Percentiles rank a stretch among this genome's conserved stretches.
These are phyloP conservation scores for Tillandsia leiboldiana DNA, from an alignment of 176 grass and related monocot species.

Conservation along the genomic window DNA sequence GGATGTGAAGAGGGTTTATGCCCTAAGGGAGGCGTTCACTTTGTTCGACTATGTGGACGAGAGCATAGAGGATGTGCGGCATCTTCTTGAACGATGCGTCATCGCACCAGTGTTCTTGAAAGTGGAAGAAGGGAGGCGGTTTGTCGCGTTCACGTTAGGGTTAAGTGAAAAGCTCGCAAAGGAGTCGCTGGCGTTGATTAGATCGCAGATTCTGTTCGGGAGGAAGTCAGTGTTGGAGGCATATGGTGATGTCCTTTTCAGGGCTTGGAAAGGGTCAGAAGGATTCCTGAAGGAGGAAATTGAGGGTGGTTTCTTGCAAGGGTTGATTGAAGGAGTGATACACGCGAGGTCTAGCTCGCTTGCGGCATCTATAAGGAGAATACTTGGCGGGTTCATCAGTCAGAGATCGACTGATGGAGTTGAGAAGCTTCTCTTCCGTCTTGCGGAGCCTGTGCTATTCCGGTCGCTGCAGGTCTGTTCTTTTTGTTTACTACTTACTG, in stretches of 20 bases:
- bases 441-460: slow-evolving; percentile 79
- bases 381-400: slow-evolving; percentile 50
- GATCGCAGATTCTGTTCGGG: slow-evolving; percentile 53
- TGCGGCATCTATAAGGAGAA: slow-evolving; percentile 45
- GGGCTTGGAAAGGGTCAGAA: slow-evolving; percentile 55
- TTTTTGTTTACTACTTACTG: slow-evolving; percentile 13
- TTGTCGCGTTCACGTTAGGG: slow-evolving; percentile 53
- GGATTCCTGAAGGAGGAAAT: slow-evolving; percentile 44
- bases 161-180: slow-evolving; percentile 50
- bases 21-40: slow-evolving; percentile 62
- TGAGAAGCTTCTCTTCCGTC: slow-evolving; percentile 64
- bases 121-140: slow-evolving; percentile 59
- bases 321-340: slow-evolving; percentile 55
- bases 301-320: slow-evolving; percentile 63
- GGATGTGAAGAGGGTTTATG: slow-evolving; percentile 53
- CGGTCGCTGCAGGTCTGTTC: slow-evolving; percentile 62
- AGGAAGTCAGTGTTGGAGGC: slow-evolving; percentile 63
- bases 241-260: slow-evolving; percentile 74
- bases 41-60: slow-evolving; percentile 82
- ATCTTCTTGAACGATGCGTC: slow-evolving; percentile 68
- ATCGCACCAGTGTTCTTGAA: slow-evolving; percentile 59
- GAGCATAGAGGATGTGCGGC: slow-evolving; percentile 70
- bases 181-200: slow-evolving; percentile 59
- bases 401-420: slow-evolving; percentile 56
- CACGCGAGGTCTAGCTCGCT: slow-evolving; percentile 41